A percentile compares a stretch with the other conserved stretches of the same genome.
These are phyloP conservation scores for Komagataella phaffii DNA, from an alignment of 805 yeast genomes.

Conservation along the genomic window DNA sequence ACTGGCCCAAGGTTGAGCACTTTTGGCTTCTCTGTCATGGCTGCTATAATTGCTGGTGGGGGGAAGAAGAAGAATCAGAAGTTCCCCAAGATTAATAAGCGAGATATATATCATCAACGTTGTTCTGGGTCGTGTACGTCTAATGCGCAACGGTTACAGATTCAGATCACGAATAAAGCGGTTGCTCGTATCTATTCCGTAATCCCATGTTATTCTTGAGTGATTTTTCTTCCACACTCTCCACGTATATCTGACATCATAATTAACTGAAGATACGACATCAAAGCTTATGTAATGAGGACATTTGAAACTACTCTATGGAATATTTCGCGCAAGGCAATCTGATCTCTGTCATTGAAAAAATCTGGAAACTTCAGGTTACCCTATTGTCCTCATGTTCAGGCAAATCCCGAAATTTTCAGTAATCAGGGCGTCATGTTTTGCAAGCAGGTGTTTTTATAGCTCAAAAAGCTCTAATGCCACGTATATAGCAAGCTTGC, in stretches of 20 bases:
- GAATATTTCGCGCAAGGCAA: background rate
- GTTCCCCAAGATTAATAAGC: background rate
- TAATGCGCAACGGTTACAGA: background rate
- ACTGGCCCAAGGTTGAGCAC: conserved; percentile 56
- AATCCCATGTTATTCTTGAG: background rate
- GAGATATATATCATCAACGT: background rate
- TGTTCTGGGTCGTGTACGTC: background rate
- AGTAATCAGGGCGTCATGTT: background rate
- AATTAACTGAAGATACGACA: background rate
- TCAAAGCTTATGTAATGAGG: background rate
- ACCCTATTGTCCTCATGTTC: background rate
- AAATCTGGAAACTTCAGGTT: background rate
- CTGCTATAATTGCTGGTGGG: conserved; percentile 6
- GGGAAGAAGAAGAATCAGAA: conserved; percentile 3
- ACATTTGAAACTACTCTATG: background rate
- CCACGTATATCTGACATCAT: background rate
- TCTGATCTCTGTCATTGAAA: background rate
- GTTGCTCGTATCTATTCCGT: background rate
- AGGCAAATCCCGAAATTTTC: background rate
- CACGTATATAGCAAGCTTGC: background rate
- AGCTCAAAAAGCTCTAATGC: background rate
- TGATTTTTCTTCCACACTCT: background rate
- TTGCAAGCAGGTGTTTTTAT: background rate
- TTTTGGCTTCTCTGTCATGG: conserved; percentile 28
- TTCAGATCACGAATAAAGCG: background rate